Conservation (phyloP, 106 monocot genomes). For the Xerophyta viscosa region DNA sequence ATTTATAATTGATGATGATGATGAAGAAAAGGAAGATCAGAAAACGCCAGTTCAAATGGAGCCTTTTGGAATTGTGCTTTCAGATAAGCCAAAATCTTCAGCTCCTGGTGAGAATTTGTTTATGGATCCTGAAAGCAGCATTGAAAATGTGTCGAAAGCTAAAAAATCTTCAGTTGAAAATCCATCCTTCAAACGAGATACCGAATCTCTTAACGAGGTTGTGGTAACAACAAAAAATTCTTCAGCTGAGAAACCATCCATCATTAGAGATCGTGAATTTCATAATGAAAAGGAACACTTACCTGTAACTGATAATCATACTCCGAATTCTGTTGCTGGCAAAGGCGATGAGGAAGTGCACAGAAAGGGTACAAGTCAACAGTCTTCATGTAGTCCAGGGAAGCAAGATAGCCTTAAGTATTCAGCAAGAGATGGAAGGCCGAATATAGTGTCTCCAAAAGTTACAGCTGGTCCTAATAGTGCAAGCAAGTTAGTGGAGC, state of each 20-base stretch:
- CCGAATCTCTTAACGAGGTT: too few relatives aligned
- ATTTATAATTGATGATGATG: constrained; percentile 53
- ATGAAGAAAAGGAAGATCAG: constrained; percentile 31
- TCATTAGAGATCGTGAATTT: constrained; percentile 21
- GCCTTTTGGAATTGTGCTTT: constrained; percentile 12
- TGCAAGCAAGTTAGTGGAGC: constrained; percentile 20
- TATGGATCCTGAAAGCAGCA: constrained; percentile 9
- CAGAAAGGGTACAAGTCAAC: constrained; percentile 10
- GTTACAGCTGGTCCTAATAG: constrained; percentile 3
- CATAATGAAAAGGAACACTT: constrained; percentile 9
- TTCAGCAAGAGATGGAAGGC: constrained; percentile 17
- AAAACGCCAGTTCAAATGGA: constrained; percentile 56
- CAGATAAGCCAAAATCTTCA: too few relatives aligned
- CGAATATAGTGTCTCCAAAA: constrained; percentile 20
- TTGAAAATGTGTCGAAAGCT: constrained; percentile 7
- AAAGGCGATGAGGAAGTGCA: constrained; percentile 15
- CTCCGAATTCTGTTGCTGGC: constrained; percentile 9
- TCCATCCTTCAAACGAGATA: constrained; percentile 9
- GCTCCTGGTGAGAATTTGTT: constrained; percentile 4
- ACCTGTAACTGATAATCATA: constrained; percentile 10
- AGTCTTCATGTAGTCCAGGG: constrained; percentile 13
- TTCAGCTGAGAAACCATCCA: too few relatives aligned
- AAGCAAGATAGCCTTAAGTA: constrained; percentile 14
- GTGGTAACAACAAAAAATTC: too few relatives aligned
- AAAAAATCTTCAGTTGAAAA: constrained; percentile 20